Conservation (phyloP, 2,329 filamentous ascomycete species). For the Ophiosphaerella korrae region DNA sequence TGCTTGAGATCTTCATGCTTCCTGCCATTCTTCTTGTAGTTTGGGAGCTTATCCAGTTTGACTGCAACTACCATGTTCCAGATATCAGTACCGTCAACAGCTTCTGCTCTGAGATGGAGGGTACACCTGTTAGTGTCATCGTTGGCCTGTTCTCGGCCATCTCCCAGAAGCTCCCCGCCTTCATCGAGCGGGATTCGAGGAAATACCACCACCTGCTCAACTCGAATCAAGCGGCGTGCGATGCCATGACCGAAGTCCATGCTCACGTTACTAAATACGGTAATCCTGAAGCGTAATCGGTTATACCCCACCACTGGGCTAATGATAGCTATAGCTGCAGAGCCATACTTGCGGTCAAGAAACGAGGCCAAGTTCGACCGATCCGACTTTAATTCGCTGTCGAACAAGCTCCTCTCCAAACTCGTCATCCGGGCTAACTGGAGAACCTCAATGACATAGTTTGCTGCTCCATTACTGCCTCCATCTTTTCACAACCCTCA, state of each 20-base stretch:
- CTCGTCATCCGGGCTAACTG: constrained; percentile 94
- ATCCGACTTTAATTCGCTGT: constrained; percentile 90
- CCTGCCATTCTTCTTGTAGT: constrained; percentile 90
- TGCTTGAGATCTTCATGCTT: constrained; percentile 97
- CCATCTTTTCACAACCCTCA: too few relatives aligned
- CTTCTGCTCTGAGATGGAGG: constrained; percentile 97
- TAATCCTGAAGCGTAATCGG: constrained; percentile 57
- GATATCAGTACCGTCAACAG: constrained; percentile 85
- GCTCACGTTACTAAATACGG: constrained; percentile 92
- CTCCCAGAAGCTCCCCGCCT: constrained; percentile 90
- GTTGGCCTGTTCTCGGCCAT: constrained; percentile 97
- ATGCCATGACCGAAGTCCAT: constrained; percentile 94
- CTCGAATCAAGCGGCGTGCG: constrained; percentile 90
- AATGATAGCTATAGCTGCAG: constrained; percentile 64
- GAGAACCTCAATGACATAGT: too few relatives aligned
- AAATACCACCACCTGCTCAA: constrained; percentile 90
- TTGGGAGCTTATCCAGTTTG: constrained; percentile 99
- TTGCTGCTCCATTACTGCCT: too few relatives aligned
- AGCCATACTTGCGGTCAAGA: constrained; percentile 83
- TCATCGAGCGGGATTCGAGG: constrained; percentile 91
- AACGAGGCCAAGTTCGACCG: constrained; percentile 83
- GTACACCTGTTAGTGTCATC: constrained; percentile 92
- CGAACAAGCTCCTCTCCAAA: constrained; percentile 96
- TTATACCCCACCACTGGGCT: too few relatives aligned
- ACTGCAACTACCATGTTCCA: constrained; percentile 92